Evolutionary conservation across 768 basidiomycete species (phyloP), one percentile per base, ranked within the genome.

Genomic region (Auricularia heimuer): DNA sequence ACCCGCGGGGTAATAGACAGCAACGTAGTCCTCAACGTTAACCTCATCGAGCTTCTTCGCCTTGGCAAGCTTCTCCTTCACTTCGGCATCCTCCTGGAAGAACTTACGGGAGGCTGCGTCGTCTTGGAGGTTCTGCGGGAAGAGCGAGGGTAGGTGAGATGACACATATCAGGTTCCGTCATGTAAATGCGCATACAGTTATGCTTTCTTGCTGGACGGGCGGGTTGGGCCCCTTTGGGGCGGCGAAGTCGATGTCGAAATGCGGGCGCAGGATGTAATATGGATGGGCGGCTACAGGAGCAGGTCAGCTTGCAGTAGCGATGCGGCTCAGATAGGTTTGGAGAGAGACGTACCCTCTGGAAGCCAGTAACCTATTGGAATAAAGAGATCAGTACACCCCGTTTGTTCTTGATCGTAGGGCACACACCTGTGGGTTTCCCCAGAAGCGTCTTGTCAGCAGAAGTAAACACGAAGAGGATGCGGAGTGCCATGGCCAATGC

Each of bases 391-490:
- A 14, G 8, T 2, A 42, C 8, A 8, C 3, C 39, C 39, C 7
- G 8, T 4, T 42, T 14, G 39, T 14, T 7, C 8, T 42, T 14
- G 39, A 14, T 7, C 8, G 12, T 7, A 42, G 39, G 39, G 12
- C 29, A 14, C 39, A 14, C 12, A 42, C 65, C 62, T 65, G 71
- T 68, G 35, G 68, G 68, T 12, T 65, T 56, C 44, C 70, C 72
- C 45, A 70, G 62, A 21, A 88, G 77, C 29, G 81, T 81, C 72
- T 81, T 84, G 72, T 83, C 73, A 66, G 78, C 81, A 58, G 89
- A 90, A 39, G 88, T 89, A 71, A 86, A 82, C n/a, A 92, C 85
- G 73, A 92, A 87, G 69, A 91, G 85, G 44, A 91, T 54, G 44
- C 61, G 62, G 47, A 2, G 21, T 51, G 47, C 47, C 10, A 18